A percentile compares a stretch with the other conserved stretches of the same genome.
These are phyloP conservation scores for Fusarium ambrosium DNA, from an alignment of 2,329 filamentous ascomycete genomes.

Conservation along the genomic window DNA sequence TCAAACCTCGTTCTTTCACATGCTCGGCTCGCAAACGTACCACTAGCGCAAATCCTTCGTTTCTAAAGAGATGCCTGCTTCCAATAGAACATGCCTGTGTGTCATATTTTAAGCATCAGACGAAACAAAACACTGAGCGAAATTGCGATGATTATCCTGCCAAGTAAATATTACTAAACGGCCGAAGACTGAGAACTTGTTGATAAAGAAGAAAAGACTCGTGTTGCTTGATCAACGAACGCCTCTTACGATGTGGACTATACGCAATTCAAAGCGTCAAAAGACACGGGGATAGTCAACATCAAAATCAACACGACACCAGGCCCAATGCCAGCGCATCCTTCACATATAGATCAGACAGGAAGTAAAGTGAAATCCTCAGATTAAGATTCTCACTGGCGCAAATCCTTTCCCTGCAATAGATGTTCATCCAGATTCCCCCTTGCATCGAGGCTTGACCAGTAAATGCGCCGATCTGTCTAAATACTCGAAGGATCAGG, in stretches of 20 bases:
- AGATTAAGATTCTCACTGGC: too few species aligned
- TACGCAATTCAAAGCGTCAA: not conserved
- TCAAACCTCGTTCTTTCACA: not conserved
- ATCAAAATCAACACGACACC: not conserved
- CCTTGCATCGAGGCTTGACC: too few species aligned
- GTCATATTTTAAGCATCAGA: not conserved
- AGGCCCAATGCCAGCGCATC: not conserved
- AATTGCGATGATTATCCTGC: not conserved
- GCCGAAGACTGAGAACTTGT: too few species aligned
- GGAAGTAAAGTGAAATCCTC: not conserved
- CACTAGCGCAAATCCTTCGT: not conserved
- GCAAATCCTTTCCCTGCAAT: too few species aligned
- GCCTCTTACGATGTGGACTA: not conserved
- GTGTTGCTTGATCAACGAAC: not conserved
- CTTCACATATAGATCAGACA: not conserved
- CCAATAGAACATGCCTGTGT: not conserved
- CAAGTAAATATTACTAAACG: too few species aligned
- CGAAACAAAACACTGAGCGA: not conserved
- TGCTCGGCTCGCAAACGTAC: not conserved
- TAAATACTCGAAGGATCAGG: too few species aligned
- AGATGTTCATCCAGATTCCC: not conserved
- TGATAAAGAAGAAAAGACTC: not conserved
- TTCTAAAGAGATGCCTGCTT: not conserved
- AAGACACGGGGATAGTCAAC: too few species aligned
- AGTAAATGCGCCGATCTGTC: too few species aligned